Conservation (phyloP, 352 stramenopile species). For the Globisporangium okanoganense region DNA sequence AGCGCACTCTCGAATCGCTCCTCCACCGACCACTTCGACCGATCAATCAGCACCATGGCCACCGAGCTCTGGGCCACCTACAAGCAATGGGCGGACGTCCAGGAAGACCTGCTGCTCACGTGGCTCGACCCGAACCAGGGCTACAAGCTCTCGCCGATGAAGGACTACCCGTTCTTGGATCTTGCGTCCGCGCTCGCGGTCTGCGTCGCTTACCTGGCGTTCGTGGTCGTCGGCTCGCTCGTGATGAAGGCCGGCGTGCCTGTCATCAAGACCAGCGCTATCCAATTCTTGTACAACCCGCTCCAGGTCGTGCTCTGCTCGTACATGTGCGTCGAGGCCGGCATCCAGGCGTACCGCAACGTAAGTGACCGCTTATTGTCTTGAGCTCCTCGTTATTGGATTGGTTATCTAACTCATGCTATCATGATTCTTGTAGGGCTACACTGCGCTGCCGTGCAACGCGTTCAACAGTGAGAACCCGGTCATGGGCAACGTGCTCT, state of each 20-base stretch:
- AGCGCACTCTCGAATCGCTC: constrained; percentile 16
- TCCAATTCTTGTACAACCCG: constrained; percentile 98
- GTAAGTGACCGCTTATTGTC: constrained; percentile 17
- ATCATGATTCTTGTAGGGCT: constrained; percentile 30
- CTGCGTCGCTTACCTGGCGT: constrained; percentile 56
- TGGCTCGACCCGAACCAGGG: constrained; percentile 39
- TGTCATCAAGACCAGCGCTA: constrained; percentile 61
- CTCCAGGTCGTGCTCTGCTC: constrained; percentile 95
- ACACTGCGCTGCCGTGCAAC: constrained; percentile 93
- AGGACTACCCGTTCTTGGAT: constrained; percentile 40
- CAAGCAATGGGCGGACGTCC: constrained; percentile 53
- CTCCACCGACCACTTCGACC: constrained; percentile 13
- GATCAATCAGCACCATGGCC: constrained; percentile 23
- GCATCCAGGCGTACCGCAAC: constrained; percentile 91
- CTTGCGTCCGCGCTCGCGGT: constrained; percentile 57
- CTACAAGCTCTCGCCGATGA: constrained; percentile 44
- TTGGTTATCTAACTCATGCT: neutral
- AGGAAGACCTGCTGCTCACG: constrained; percentile 42
- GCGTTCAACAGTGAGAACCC: constrained; percentile 86
- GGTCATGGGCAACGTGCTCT: constrained; percentile 94
- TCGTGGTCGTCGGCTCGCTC: constrained; percentile 65
- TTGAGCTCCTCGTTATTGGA: neutral
- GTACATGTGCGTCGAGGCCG: constrained; percentile 96
- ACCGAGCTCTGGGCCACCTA: constrained; percentile 45
- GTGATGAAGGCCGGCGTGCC: constrained; percentile 79